Evolutionary conservation across 1,284 basidiomycete species (phyloP).

Genomic region (Exobasidium cylindrosporum): DNA sequence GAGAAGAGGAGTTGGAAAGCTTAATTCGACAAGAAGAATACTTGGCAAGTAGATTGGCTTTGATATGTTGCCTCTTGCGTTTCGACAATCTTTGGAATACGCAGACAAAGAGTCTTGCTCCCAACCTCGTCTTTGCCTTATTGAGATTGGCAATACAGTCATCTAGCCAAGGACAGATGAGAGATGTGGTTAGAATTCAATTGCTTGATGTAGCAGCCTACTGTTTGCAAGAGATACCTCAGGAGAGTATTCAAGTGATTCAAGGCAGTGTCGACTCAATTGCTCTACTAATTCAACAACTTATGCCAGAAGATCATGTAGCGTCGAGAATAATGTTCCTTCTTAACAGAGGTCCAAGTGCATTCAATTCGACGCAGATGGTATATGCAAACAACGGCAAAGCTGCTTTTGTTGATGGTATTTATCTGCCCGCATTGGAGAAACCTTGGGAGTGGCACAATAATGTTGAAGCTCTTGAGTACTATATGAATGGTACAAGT

Average conservation of each 20-base stretch:
- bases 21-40: not conserved
- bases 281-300: not conserved
- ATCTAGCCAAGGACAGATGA: not conserved
- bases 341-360: not conserved
- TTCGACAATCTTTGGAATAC: not conserved
- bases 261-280: not conserved
- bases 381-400: not conserved
- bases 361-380: not conserved
- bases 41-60: not conserved
- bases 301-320: not conserved
- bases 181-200: not conserved
- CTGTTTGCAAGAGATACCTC: not conserved
- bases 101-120: conserved; percentile 2
- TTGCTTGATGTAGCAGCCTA: not conserved
- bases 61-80: not conserved
- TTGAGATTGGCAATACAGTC: not conserved
- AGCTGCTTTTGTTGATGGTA: conserved; percentile 1
- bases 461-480: conserved; percentile 5
- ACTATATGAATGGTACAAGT: not conserved
- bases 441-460: conserved; percentile 13
- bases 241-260: not conserved
- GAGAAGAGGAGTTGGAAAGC: not conserved
- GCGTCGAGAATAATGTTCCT: conserved; percentile 1
- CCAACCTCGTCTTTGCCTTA: conserved; percentile 1
- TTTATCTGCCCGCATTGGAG: not conserved